Percentiles rank a stretch among this genome's conserved stretches.
Conservation (phyloP, 2,329 filamentous ascomycete genomes). For the Pseudogymnoascus sp. region DNA sequence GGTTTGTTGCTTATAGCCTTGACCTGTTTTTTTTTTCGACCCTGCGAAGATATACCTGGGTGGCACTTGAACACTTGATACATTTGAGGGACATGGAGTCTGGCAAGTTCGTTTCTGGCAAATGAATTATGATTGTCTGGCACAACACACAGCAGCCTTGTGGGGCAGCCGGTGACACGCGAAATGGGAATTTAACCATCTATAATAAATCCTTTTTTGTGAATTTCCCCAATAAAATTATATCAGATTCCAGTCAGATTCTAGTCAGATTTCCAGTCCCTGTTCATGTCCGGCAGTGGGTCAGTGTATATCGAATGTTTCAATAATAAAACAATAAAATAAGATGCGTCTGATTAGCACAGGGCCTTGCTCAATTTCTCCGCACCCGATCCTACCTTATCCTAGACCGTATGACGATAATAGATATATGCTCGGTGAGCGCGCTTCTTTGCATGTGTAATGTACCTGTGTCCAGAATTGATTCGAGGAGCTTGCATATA, state of each 20-base stretch:
- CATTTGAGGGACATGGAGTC: background rate
- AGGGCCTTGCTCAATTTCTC: background rate
- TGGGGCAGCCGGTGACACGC: background rate
- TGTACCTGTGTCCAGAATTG: slow-evolving; percentile 38
- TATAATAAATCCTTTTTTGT: background rate
- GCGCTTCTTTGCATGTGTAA: slow-evolving; percentile 8
- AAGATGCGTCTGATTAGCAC: slow-evolving; percentile 5
- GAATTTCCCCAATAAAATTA: background rate
- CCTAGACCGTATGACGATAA: slow-evolving; percentile 2
- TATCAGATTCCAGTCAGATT: background rate
- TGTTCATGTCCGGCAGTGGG: slow-evolving; percentile 1
- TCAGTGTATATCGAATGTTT: slow-evolving; percentile 2
- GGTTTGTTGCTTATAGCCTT: background rate
- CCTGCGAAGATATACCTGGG: slow-evolving; percentile 5
- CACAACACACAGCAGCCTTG: slow-evolving; percentile 7
- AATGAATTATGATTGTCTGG: slow-evolving; percentile 8
- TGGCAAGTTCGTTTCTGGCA: slow-evolving; percentile 5
- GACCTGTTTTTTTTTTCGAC: background rate
- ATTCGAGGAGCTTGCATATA: slow-evolving; percentile 54
- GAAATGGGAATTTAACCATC: background rate
- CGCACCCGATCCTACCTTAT: background rate
- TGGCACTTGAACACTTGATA: background rate
- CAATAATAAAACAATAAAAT: background rate
- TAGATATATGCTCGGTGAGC: slow-evolving; percentile 5
- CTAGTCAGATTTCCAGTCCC: background rate